Evolutionary conservation across 2,329 filamentous ascomycete genomes (phyloP), one percentile per base, ranked within the genome.

Genomic region (Teratosphaeria viscida): DNA sequence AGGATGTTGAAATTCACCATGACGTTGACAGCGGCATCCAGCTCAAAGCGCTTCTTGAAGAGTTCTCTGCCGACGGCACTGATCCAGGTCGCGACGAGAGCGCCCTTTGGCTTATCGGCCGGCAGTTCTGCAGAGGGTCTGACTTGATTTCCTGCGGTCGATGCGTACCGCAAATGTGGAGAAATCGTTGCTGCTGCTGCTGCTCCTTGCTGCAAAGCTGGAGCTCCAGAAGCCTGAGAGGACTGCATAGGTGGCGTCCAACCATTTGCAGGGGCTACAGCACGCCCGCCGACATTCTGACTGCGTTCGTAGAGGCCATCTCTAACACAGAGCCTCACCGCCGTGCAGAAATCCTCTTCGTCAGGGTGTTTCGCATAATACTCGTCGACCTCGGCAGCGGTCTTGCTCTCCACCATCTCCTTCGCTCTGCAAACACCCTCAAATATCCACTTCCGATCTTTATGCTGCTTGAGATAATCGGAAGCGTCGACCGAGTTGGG

Each of bases 391-490:
- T 59, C 57, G n/a, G 23, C 55, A 11, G 19, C 23, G 23, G 19
- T 29, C 10, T 27, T 35, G 14, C 56, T 58, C 58, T 63, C 60
- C 5, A 60, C 23, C 27, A 63, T 37, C 34, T 57, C 52, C 19
- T 56, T 60, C 11, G 61, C 61, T 12, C 29, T 60, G 16, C 23
- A 16, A 2, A 55, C 60, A 12, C 26, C 52, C 34, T 61, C 60
- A 23, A 62, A 32, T 27, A 63, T 62, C 61, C 61, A 63, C 47
- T 56, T 43, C 11, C 43, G 60, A 3, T 57, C 52, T 14, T 55
- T n/a, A 39, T 61, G 52, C 19, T 26, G 11, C 2, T 19, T 19
- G n/a, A 59, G 29, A n/a, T 61, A 59, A 5, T 6, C 27, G 12
- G n/a, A 19, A 14, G 39, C 55, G 11, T 60, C 60, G 14, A 16